Conservation (phyloP, 75 land plant genomes). For the Larix kaempferi region DNA sequence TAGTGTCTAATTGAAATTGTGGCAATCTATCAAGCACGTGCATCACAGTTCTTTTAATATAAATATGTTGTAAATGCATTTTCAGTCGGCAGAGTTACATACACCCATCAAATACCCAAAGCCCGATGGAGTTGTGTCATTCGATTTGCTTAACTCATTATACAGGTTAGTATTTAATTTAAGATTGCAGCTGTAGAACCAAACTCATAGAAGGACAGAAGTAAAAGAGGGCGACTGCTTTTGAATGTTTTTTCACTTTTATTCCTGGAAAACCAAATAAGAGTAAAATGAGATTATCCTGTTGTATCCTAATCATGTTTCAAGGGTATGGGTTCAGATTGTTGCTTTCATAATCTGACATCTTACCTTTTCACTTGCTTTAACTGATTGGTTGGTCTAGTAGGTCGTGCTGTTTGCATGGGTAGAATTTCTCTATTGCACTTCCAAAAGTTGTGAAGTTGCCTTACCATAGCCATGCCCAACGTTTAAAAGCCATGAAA, state of each 20-base stretch:
- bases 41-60: neutral
- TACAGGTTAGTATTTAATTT: slow-evolving; percentile 60
- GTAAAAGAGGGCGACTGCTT: slow-evolving; percentile 1
- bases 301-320: neutral
- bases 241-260: too few species aligned
- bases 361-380: neutral
- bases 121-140: slow-evolving; percentile 86
- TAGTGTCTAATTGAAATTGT: neutral
- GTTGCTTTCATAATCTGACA: neutral
- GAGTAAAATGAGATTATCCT: neutral
- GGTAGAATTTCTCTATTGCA: neutral
- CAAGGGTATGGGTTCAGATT: neutral
- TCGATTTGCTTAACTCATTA: slow-evolving; percentile 89
- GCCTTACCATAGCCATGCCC: neutral
- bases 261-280: neutral
- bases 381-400: neutral
- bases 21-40: neutral
- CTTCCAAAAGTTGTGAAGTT: neutral
- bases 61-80: neutral
- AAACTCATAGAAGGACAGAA: neutral
- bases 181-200: slow-evolving; percentile 3
- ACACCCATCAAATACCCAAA: slow-evolving; percentile 79
- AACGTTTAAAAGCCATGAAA: neutral
- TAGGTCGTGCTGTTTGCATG: neutral
- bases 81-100: slow-evolving; percentile 58